phyloP scores from a whole-genome alignment of 306 rosid species.

The Malus domestica region DNA sequence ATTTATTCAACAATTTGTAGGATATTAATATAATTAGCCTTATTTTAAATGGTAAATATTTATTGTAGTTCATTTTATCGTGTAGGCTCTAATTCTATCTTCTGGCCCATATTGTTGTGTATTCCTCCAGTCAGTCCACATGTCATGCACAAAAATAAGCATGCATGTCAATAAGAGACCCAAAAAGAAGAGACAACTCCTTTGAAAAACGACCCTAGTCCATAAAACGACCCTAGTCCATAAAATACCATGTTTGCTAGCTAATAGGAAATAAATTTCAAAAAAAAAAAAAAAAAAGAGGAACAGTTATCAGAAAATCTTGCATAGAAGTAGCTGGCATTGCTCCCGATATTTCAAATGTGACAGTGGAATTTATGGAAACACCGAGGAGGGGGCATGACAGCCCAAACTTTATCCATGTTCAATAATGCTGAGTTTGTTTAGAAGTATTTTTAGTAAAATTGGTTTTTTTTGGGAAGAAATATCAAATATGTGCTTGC shows the following conservation, averaged over 20 bases:
- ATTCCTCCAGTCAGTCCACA: not conserved
- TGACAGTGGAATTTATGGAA: not conserved
- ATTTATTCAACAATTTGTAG: too few relatives aligned
- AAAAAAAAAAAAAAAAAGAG: too few relatives aligned
- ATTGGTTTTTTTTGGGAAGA: too few relatives aligned
- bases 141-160: not conserved
- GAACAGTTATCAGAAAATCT: not conserved
- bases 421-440: not conserved
- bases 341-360: not conserved
- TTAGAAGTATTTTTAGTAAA: too few relatives aligned
- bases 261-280: too few relatives aligned
- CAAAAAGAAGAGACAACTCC: not conserved
- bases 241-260: not conserved
- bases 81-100: not conserved
- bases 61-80: not conserved
- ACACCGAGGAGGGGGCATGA: not conserved
- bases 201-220: not conserved
- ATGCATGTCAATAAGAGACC: not conserved
- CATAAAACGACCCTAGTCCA: not conserved
- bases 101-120: not conserved
- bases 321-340: not conserved
- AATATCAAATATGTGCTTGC: fast-evolving
- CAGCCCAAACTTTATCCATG: not conserved
- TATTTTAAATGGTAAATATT: too few relatives aligned
- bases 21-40: too few relatives aligned